Base-by-base conservation (phyloP, 768 basidiomycete genomes). In the Boletus pseudo-olivaceus region DNA sequence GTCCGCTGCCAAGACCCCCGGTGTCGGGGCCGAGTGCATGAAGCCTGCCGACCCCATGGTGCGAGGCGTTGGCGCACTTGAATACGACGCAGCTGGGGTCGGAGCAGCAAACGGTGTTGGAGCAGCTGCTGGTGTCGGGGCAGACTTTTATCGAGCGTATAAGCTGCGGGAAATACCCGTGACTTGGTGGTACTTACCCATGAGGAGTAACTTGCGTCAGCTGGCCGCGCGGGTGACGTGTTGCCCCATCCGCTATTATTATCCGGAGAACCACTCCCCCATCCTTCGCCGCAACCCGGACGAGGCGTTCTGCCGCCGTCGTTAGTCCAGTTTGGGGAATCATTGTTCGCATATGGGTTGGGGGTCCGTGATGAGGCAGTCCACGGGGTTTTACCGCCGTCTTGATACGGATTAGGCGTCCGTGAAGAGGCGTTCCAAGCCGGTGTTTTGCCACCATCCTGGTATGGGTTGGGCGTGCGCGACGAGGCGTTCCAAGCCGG, bases 401-500 rank as follows among this genome's bases (percentile, higher is more conserved):
- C 62, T 43, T 62, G 63, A 58, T 82, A 78, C 0, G 82, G 81
- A 61, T 83, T 82, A 9, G 84, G 84, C 26, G 83, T 85, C 14
- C 77, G 72, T 14, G 78, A 72, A 4, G 72, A 69, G 15, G 73
- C 71, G 49, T 70, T 74, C 82, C 78, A 83, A 20, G 78, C 80
- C 0, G 82, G 81, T 29, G 80, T 82, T 57, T 66, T 66, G 56
- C 79, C 75, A 51, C 70, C 63, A 39, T 68, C 71, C 10, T 66
- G 70, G 53, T 81, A 77, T 1, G 83, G 81, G 58, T 84, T 83
- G 8, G 85, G 85, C 3, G 84, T 85, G 12, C 76, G 74, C 2
- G 79, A 72, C 0, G 73, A 69, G 6, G 73, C 69, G 52, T 72
- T 74, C 79, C 85, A 87, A 15, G 85, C 86, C 0, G 89, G 88